These are phyloP conservation scores for Rhizopus stolonifer DNA, from an alignment of 371 early-diverging fungal genomes.

Conservation along the genomic window DNA sequence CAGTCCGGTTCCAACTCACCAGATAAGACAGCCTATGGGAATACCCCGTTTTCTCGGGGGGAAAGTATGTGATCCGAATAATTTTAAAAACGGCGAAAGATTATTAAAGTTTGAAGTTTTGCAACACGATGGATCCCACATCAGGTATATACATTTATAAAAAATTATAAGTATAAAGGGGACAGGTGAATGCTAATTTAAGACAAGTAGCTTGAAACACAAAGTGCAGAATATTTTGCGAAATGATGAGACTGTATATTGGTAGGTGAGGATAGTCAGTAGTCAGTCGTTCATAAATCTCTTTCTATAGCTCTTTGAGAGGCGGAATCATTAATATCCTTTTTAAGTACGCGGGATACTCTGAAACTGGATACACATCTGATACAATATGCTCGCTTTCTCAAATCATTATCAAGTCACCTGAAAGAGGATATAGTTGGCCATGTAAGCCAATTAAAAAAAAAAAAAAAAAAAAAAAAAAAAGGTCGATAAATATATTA, in stretches of 20 bases:
- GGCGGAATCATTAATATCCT: conserved; percentile 23
- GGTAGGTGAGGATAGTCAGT: conserved; percentile 7
- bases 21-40: not conserved
- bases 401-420: conserved; percentile 19
- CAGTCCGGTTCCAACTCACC: not conserved
- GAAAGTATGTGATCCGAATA: not conserved
- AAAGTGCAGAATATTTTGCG: conserved; percentile 17
- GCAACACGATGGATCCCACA: conserved; percentile 18
- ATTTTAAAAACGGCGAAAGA: not conserved
- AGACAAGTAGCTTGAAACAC: not conserved
- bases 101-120: conserved; percentile 14
- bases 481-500: not conserved
- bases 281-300: not conserved
- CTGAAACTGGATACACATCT: conserved; percentile 13
- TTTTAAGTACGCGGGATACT: conserved; percentile 18
- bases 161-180: not conserved
- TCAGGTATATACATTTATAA: conserved; percentile 14
- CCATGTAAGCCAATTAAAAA: not conserved
- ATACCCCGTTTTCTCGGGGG: not conserved
- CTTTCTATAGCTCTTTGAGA: conserved; percentile 20
- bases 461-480: not conserved
- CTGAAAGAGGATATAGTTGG: conserved; percentile 17
- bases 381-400: conserved; percentile 21
- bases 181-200: conserved; percentile 19
- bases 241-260: conserved; percentile 28